Conservation (phyloP, 1,284 basidiomycete genomes). For the Pterulicium gracile region DNA sequence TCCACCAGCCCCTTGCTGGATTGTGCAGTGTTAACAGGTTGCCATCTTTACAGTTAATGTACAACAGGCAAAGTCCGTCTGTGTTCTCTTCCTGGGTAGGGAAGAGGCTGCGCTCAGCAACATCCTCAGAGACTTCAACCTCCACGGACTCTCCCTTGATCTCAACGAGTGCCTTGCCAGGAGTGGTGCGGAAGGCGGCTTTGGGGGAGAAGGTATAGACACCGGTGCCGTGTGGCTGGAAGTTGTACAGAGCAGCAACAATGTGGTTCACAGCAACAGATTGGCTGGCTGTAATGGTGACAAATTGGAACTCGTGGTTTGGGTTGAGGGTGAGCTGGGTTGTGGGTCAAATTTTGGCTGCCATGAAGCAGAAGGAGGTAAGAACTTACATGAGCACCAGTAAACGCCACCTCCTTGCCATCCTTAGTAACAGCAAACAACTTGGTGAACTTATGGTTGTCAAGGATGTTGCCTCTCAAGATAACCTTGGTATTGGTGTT, state of each 20-base stretch:
- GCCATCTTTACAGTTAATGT: not conserved
- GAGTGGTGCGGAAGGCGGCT: not conserved
- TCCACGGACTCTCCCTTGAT: not conserved
- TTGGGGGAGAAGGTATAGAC: not conserved
- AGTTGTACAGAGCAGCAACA: not conserved
- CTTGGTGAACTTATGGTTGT: not conserved
- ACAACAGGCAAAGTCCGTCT: not conserved
- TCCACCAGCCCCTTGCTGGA: too few relatives aligned
- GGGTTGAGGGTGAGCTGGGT: not conserved
- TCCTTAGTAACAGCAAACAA: not conserved
- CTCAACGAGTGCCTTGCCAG: not conserved
- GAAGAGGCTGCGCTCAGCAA: not conserved
- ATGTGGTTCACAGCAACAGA: not conserved
- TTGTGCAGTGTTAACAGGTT: too few relatives aligned
- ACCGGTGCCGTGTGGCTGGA: not conserved
- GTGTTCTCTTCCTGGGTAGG: not conserved
- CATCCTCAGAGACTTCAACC: not conserved
- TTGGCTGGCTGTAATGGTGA: not conserved
- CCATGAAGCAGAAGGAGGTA: not conserved
- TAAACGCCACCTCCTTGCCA: not conserved
- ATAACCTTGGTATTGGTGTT: not conserved
- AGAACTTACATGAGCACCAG: not conserved
- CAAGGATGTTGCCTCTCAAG: not conserved
- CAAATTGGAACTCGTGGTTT: not conserved
- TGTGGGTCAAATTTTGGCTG: not conserved